These are phyloP conservation scores for Umbilicus rupestris DNA, from an alignment of 164 flowering plant genomes.

Conservation along the genomic window DNA sequence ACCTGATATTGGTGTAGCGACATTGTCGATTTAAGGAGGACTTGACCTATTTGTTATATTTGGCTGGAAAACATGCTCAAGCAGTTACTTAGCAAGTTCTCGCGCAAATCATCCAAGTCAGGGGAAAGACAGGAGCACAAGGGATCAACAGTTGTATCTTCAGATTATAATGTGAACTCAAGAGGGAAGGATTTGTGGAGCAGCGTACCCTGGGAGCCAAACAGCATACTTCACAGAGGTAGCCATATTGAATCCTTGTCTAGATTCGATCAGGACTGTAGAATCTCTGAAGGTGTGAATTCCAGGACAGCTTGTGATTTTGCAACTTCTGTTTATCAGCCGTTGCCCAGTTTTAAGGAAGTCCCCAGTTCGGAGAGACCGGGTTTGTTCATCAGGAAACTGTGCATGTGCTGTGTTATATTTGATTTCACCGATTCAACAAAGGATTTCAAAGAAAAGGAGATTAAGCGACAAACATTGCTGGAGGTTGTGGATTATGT, in stretches of 20 bases:
- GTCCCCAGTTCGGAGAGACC: constrained; percentile 67
- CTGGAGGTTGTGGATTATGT: constrained; percentile 77
- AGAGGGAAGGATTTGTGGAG: constrained; percentile 25
- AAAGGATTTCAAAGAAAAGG: constrained; percentile 65
- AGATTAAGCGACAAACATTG: constrained; percentile 65
- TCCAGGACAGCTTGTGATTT: constrained; percentile 28
- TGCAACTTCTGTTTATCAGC: constrained; percentile 28
- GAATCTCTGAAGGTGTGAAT: constrained; percentile 13
- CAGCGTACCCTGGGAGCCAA: constrained; percentile 18
- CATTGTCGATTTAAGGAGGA: no score
- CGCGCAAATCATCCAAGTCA: constrained; percentile 49
- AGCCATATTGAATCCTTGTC: constrained; percentile 16
- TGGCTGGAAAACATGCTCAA: constrained; percentile 32
- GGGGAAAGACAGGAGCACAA: constrained; percentile 23
- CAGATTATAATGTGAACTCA: constrained; percentile 21
- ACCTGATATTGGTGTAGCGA: no score
- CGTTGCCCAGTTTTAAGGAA: constrained; percentile 64
- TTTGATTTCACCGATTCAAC: constrained; percentile 80
- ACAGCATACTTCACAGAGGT: constrained; percentile 8
- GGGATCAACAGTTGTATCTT: constrained; percentile 12
- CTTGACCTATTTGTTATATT: neutral
- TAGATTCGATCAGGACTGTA: constrained; percentile 18
- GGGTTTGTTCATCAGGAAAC: constrained; percentile 52
- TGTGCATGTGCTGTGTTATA: constrained; percentile 53
- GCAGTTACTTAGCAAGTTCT: constrained; percentile 50